These are phyloP conservation scores for Choiromyces venosus DNA, from an alignment of 495 filamentous ascomycete species.

Conservation along the genomic window DNA sequence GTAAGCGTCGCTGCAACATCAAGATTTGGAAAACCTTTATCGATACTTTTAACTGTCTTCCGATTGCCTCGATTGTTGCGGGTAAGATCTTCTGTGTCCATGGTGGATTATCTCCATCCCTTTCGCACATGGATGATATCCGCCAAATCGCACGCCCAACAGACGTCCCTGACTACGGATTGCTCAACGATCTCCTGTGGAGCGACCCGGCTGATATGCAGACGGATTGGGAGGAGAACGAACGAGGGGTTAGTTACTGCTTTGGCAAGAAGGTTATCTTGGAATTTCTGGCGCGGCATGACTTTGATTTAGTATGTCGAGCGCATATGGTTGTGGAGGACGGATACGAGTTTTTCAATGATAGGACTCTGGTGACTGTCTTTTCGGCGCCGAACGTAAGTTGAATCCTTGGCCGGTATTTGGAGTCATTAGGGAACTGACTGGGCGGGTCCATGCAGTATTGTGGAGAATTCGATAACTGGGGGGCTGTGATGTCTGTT, in stretches of 20 bases:
- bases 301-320: conserved; percentile 94
- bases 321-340: conserved; percentile 99
- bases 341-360: conserved; percentile 98
- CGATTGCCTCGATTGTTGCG: conserved; percentile 92
- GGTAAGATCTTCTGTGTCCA: conserved; percentile 99
- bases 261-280: conserved; percentile 98
- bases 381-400: conserved; percentile 96
- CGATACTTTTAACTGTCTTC: conserved; percentile 94
- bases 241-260: conserved; percentile 95
- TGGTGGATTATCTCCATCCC: conserved; percentile 84
- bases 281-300: conserved; percentile 88
- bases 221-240: conserved; percentile 94
- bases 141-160: conserved; percentile 91
- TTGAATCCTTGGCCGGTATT: conserved; percentile 19
- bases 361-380: conserved; percentile 90
- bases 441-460: conserved; percentile 55
- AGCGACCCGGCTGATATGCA: conserved; percentile 98
- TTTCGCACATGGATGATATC: conserved; percentile 98
- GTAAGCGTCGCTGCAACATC: conserved; percentile 93
- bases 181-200: conserved; percentile 96
- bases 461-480: conserved; percentile 98
- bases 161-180: conserved; percentile 93
- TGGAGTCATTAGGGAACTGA: conserved; percentile 15
- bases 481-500: conserved; percentile 98
- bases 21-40: conserved; percentile 99